Evolutionary conservation across 2,329 filamentous ascomycete genomes (phyloP), one percentile per base, ranked within the genome.

Genomic region (Sclerotiophoma versabilis): DNA sequence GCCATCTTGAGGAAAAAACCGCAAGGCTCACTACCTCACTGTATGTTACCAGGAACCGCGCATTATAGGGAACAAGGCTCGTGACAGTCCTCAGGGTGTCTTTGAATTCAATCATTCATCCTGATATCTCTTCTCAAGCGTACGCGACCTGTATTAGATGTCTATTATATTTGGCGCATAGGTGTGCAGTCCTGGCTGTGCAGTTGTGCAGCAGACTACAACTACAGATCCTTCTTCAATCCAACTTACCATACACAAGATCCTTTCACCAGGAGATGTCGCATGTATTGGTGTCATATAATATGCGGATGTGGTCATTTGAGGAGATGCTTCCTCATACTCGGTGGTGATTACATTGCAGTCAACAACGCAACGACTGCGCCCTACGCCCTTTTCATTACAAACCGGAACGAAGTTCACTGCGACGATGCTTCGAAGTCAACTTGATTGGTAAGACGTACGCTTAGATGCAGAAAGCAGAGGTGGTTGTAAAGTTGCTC

Each of bases 1-100:
- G 57, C 61, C 58, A 64, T 42, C 49, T 29, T 11, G 12, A 41
- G 45, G 26, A 34, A 41, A 22, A 39, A 38, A 37, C 27, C 33
- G 39, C 34, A 29, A 32, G 33, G 27, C 39, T 49, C 20, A 6
- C 15, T 20, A 25, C 23, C 22, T 23, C 17, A 41, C 5, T 25
- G 15, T 11, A 6, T 12, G 9, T 20, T 11, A 11, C 11, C 39
- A 43, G 26, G 22, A 30, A 30, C 12, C 17, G 26, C 26, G 26
- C 17, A 17, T 19, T 20, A n/a, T 17, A 3, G 5, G 14, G 19
- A 20, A 4, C 20, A 2, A 37, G 3, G n/a, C 14, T 5, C 10
- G 3, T 37, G 19, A 12, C 7, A 9, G 10, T 15, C 33, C 6
- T 14, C 7, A 17, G n/a, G 12, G 5, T 14, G 17, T 37, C 7